Evolutionary conservation across 768 basidiomycete species (phyloP).

Genomic region (Phaffia tasmanica): DNA sequence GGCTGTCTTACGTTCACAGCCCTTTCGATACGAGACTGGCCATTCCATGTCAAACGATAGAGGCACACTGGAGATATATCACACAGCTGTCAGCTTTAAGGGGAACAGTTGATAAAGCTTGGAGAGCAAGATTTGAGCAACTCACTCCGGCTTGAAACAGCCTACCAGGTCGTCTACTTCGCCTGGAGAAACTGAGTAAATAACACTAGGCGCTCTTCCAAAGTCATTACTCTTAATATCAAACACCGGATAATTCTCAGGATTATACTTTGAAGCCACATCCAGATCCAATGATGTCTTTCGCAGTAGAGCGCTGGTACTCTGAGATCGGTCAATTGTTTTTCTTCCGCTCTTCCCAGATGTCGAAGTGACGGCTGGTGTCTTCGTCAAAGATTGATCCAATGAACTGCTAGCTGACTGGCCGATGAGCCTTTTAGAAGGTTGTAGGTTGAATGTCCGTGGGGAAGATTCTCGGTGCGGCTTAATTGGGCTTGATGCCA

Average conservation of each 20-base stretch:
- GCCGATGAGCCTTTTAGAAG: too few relatives aligned
- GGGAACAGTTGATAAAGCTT: neutral
- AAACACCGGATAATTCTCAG: neutral
- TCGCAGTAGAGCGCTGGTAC: too few relatives aligned
- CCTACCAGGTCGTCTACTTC: slow-evolving; percentile 17
- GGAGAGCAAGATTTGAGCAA: neutral
- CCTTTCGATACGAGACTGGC: slow-evolving; percentile 13
- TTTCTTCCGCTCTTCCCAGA: too few relatives aligned
- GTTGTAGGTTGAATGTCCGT: too few relatives aligned
- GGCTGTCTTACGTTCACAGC: slow-evolving; percentile 19
- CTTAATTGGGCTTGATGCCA: too few relatives aligned
- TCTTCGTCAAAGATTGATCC: too few relatives aligned
- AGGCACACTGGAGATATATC: neutral
- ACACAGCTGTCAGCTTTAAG: neutral
- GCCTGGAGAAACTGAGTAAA: slow-evolving; percentile 10
- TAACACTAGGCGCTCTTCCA: slow-evolving; percentile 8
- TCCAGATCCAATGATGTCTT: too few relatives aligned
- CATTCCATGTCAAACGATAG: slow-evolving; percentile 6
- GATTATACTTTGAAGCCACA: too few relatives aligned
- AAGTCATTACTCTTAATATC: neutral
- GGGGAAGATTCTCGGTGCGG: too few relatives aligned
- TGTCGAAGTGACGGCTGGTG: too few relatives aligned
- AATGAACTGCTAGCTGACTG: too few relatives aligned
- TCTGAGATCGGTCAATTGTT: too few relatives aligned
- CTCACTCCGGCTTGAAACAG: neutral